Evolutionary conservation across 306 rosid species (phyloP), one percentile per base, ranked within the genome.

Genomic region (Fagus sylvatica): DNA sequence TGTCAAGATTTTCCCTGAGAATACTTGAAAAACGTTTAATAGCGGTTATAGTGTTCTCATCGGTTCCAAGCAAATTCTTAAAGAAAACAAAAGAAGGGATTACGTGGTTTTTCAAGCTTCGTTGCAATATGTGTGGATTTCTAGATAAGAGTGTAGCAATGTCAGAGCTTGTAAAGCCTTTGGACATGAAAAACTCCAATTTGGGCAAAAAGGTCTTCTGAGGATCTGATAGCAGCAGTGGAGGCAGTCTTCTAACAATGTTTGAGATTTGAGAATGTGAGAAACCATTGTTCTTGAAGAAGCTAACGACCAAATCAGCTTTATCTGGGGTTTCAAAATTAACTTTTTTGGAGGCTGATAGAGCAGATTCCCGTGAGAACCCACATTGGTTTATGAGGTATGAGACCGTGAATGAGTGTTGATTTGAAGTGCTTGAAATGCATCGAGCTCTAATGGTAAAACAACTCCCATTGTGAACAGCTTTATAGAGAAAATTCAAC

Each of bases 341-440:
- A 30, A 86, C 34, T 19, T 13, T n/a, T 34, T 60, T 59, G 34
- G 77, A 80, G 71, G 74, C 76, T 53, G 75, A 82, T 55, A 69
- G 37, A 12, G 89, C 89, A 2, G 55, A 1, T 68, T 89, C 15
- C 0, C 41, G 82, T 30, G 87, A 69, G 65, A 86, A 84, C 5
- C 79, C 81, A 16, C 51, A 69, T 1, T 75, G 54, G 66, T 46
- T 46, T 46, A 46, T 46, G 15, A 46, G 51, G 51, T 46, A 46
- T 9, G 51, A 46, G 15, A 46, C 51, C 10, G 15, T 46, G 51
- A 46, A 46, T 0, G 51, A 46, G 51, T 2, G 15, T 46, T 46
- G 51, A 46, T 46, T 46, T 46, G 15, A 46, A 46, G 51, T 46
- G 51, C 12, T 46, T 46, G 51, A 46, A 46, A 46, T 46, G 51